Evolutionary conservation across 2,329 filamentous ascomycete species (phyloP).

Genomic region (Shiraia bambusicola): DNA sequence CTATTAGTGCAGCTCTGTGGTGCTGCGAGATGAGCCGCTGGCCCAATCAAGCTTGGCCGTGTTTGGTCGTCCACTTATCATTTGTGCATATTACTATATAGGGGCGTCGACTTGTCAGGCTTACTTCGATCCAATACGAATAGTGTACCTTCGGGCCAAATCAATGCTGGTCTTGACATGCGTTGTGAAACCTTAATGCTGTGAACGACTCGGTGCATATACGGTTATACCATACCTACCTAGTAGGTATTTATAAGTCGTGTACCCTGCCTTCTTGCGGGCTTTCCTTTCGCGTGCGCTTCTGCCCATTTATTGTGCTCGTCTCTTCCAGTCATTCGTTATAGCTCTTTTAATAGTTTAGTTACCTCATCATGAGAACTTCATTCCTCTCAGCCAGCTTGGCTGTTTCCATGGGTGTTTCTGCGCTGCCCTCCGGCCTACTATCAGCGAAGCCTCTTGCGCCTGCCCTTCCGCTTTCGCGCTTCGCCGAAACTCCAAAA

Average conservation of each 20-base stretch:
- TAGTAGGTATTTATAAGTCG: conserved; percentile 9
- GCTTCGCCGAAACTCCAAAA: conserved; percentile 8
- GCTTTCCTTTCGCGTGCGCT: background rate
- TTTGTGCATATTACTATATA: conserved; percentile 8
- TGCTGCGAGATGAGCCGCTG: conserved; percentile 6
- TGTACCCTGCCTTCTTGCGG: conserved; percentile 1
- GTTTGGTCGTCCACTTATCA: conserved; percentile 10
- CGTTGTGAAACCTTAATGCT: conserved; percentile 2
- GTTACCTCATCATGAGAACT: conserved; percentile 20
- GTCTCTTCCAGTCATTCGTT: conserved; percentile 8
- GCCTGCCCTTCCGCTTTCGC: conserved; percentile 11
- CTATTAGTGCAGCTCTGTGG: conserved; percentile 7
- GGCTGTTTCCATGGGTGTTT: conserved; percentile 13
- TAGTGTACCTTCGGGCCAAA: conserved; percentile 15
- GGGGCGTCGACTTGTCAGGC: conserved; percentile 7
- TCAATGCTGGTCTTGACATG: conserved; percentile 9
- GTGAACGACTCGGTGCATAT: conserved; percentile 14
- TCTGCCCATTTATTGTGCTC: conserved; percentile 3
- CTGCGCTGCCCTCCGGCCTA: conserved; percentile 13
- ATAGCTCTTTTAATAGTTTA: conserved; percentile 4
- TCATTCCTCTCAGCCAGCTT: conserved; percentile 17
- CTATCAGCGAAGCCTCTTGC: conserved; percentile 5
- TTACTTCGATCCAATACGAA: conserved; percentile 16
- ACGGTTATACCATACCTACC: no score
- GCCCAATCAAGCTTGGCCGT: conserved; percentile 7